Conservation (phyloP, 2,329 filamentous ascomycete species). For the Chalara sp. region DNA sequence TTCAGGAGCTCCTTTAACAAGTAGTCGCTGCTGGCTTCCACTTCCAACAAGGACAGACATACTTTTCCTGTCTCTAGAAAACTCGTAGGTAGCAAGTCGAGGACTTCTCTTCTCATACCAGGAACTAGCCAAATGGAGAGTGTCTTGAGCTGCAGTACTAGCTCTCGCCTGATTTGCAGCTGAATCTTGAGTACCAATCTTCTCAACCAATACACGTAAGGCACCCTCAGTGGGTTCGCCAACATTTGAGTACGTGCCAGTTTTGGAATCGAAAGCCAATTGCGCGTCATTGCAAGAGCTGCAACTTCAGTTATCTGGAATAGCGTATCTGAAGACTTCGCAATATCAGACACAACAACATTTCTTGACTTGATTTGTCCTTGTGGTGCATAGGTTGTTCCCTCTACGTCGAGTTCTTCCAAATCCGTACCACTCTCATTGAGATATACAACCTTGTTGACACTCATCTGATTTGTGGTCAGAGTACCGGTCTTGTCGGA, state of each 20-base stretch:
- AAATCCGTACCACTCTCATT: conserved; percentile 65
- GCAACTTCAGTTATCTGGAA: conserved; percentile 68
- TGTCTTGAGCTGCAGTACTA: conserved; percentile 44
- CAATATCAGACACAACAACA: conserved; percentile 60
- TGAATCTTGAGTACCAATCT: conserved; percentile 67
- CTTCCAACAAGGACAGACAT: conserved; percentile 90
- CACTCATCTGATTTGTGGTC: conserved; percentile 99
- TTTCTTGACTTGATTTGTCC: conserved; percentile 67
- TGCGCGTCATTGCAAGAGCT: conserved; percentile 85
- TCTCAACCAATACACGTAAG: conserved; percentile 83
- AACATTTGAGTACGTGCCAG: conserved; percentile 69
- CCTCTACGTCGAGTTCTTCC: conserved; percentile 83
- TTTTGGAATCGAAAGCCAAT: conserved; percentile 74
- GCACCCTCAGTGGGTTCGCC: conserved; percentile 96
- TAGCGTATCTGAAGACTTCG: conserved; percentile 67
- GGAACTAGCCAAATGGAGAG: conserved; percentile 74
- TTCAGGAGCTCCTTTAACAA: conserved; percentile 96
- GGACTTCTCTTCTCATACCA: conserved; percentile 73
- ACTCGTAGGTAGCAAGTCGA: conserved; percentile 85
- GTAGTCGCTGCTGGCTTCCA: conserved; percentile 65
- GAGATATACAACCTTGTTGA: conserved; percentile 84
- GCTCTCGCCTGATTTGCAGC: conserved; percentile 43
- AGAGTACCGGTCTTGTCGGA: conserved; percentile 98
- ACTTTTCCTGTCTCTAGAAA: conserved; percentile 95
- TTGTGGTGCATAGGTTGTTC: conserved; percentile 83